Conservation (phyloP, 2,329 filamentous ascomycete species). For the Fusarium drepaniforme region DNA sequence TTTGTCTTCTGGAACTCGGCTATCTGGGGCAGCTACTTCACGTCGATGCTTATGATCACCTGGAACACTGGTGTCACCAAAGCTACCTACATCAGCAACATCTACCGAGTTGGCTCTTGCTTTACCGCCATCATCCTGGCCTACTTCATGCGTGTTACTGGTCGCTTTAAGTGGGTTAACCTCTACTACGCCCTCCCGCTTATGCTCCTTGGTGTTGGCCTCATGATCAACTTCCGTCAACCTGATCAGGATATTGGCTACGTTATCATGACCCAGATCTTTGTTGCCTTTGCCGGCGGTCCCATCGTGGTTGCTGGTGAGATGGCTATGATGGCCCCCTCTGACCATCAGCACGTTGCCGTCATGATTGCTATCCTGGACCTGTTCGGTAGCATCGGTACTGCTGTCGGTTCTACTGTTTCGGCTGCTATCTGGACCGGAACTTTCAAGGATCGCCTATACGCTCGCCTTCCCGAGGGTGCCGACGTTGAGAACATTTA, state of each 20-base stretch:
- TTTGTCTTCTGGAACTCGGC: slow-evolving; percentile 52
- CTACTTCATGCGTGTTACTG: background rate
- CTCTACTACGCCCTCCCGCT: background rate
- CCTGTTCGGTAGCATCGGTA: slow-evolving; percentile 24
- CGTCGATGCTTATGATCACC: slow-evolving; percentile 55
- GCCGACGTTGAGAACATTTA: slow-evolving; percentile 58
- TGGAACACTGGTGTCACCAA: slow-evolving; percentile 52
- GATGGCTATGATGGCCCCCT: slow-evolving; percentile 35
- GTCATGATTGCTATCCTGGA: slow-evolving; percentile 23
- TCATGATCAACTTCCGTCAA: slow-evolving; percentile 34
- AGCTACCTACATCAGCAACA: slow-evolving; percentile 54
- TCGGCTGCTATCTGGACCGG: slow-evolving; percentile 53
- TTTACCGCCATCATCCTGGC: slow-evolving; percentile 29
- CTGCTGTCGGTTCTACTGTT: slow-evolving; percentile 27
- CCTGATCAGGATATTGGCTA: slow-evolving; percentile 27
- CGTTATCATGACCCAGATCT: slow-evolving; percentile 25
- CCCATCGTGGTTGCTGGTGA: slow-evolving; percentile 26
- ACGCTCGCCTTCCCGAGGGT: slow-evolving; percentile 60
- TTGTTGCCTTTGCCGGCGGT: slow-evolving; percentile 24
- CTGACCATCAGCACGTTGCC: slow-evolving; percentile 38
- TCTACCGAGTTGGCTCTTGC: slow-evolving; percentile 53
- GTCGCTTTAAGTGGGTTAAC: slow-evolving; percentile 2
- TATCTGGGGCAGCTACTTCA: slow-evolving; percentile 56
- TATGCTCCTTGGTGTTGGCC: slow-evolving; percentile 17
- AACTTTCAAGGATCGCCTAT: slow-evolving; percentile 65